phyloP scores from a whole-genome alignment of 345 rosid genomes.

The Eucalyptus erythrocorys region DNA sequence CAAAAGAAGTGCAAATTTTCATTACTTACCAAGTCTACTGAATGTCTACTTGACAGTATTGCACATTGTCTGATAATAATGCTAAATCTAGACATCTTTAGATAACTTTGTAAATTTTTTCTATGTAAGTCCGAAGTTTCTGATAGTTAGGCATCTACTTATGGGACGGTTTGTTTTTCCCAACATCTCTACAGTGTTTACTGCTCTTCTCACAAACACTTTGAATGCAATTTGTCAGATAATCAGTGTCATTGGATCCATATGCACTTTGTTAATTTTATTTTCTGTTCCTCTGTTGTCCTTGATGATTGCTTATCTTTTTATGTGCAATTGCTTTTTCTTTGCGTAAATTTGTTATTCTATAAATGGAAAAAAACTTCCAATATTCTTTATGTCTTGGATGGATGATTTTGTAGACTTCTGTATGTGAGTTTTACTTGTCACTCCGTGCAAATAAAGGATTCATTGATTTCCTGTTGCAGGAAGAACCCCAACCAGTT shows the following conservation, averaged over 20 bases:
- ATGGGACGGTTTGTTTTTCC: background rate
- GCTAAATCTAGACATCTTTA: background rate
- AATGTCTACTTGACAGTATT: background rate
- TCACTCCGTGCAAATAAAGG: background rate
- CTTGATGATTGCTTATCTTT: background rate
- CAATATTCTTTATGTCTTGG: background rate
- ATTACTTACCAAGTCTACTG: background rate
- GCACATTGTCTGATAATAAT: background rate
- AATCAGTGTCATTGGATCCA: background rate
- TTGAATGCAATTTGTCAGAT: background rate
- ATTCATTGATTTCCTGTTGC: background rate
- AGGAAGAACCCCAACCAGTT: constrained; percentile 29
- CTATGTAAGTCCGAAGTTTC: background rate
- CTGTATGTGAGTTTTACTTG: background rate
- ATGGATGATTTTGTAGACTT: background rate
- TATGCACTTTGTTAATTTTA: background rate
- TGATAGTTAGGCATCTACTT: background rate
- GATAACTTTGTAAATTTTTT: background rate
- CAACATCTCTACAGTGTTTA: background rate
- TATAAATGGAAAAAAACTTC: background rate
- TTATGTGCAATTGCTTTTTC: background rate
- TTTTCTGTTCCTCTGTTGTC: background rate
- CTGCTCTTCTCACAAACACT: background rate
- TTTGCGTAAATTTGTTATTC: background rate
- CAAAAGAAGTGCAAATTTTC: background rate